phyloP scores from a whole-genome alignment of 2,329 filamentous ascomycete genomes.

The Colletotrichum sansevieriae region DNA sequence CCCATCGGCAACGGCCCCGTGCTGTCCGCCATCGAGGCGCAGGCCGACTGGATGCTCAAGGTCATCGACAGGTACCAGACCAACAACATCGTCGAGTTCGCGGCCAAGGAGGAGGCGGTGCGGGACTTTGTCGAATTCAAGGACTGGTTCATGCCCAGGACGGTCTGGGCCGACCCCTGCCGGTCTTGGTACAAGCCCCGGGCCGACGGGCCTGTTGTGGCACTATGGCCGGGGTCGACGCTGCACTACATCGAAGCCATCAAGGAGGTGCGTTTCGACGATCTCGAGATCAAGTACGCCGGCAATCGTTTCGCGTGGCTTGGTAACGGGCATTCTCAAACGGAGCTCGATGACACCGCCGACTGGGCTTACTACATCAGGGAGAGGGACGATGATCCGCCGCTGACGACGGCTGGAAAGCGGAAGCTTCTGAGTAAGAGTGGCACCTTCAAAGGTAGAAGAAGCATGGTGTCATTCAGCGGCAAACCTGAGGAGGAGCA shows the following conservation, averaged over 20 bases:
- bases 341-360: slow-evolving; percentile 53
- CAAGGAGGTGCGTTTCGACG: slow-evolving; percentile 59
- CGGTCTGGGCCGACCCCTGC: slow-evolving; percentile 60
- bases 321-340: slow-evolving; percentile 58
- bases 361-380: slow-evolving; percentile 57
- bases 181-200: slow-evolving; percentile 43
- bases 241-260: slow-evolving; percentile 65
- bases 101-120: slow-evolving; percentile 60
- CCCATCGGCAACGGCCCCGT: slow-evolving; percentile 56
- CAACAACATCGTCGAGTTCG: slow-evolving; percentile 59
- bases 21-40: slow-evolving; percentile 58
- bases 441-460: slow-evolving; percentile 44
- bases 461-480: slow-evolving; percentile 41
- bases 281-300: slow-evolving; percentile 57
- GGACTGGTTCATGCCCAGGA: slow-evolving; percentile 58
- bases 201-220: slow-evolving; percentile 40
- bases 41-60: slow-evolving; percentile 64
- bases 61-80: slow-evolving; percentile 63
- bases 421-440: slow-evolving; percentile 45
- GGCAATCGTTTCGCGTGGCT: slow-evolving; percentile 56
- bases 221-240: slow-evolving; percentile 49
- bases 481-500: slow-evolving; percentile 14
- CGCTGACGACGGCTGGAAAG: slow-evolving; percentile 44
- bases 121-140: slow-evolving; percentile 63
- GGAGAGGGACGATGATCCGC: slow-evolving; percentile 51